Percentiles rank a stretch among this genome's conserved stretches.
Evolutionary conservation across 805 yeast genomes (phyloP).

Genomic region (Candida coquimbonensis): DNA sequence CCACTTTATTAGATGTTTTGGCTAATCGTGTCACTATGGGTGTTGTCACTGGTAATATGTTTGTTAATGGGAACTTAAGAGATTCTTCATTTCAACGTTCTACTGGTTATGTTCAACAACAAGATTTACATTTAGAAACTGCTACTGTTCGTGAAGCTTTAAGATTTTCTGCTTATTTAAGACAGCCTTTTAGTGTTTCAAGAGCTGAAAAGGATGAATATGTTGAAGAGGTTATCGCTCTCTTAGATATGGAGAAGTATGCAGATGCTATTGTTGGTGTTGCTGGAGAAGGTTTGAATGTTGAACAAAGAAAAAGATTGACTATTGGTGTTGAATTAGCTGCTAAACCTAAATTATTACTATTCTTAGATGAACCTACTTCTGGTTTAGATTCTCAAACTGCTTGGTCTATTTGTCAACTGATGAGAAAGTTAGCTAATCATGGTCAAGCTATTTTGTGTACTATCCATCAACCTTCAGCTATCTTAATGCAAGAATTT

Average conservation of each 20-base stretch:
- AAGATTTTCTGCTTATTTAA: conserved; percentile 55
- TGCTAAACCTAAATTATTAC: conserved; percentile 53
- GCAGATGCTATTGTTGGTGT: conserved; percentile 73
- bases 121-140: conserved; percentile 59
- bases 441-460: conserved; percentile 61
- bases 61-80: conserved; percentile 56
- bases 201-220: conserved; percentile 52
- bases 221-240: conserved; percentile 56
- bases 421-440: conserved; percentile 51
- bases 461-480: conserved; percentile 85
- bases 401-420: conserved; percentile 58
- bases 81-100: conserved; percentile 55
- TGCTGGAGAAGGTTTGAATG: conserved; percentile 63
- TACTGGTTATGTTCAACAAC: conserved; percentile 63
- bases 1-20: conserved; percentile 63
- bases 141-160: conserved; percentile 71
- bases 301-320: conserved; percentile 58
- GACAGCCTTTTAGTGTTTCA: conserved; percentile 52
- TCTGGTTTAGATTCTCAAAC: conserved; percentile 66
- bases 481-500: conserved; percentile 67
- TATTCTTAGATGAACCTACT: conserved; percentile 63
- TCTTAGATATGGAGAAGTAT: conserved; percentile 56
- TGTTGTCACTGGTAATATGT: conserved; percentile 61
- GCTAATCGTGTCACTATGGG: conserved; percentile 68
- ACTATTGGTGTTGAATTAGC: conserved; percentile 64